Base-by-base conservation (phyloP, 768 basidiomycete genomes). In the Boletus reticuloceps region DNA sequence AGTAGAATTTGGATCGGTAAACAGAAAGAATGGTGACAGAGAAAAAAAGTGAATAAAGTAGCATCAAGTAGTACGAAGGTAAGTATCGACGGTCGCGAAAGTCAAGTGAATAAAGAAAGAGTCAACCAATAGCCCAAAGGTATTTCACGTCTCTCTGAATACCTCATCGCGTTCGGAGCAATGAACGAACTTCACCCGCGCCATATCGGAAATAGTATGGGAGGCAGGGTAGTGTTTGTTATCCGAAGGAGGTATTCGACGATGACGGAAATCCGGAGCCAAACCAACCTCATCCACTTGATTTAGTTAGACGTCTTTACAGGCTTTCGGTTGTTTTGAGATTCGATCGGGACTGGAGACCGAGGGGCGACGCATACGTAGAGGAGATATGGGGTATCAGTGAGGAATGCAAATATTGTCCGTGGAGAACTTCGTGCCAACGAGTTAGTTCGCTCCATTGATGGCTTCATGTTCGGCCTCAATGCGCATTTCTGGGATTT, bases 121-220 rank as follows among this genome's bases (percentile, higher is more conserved):
- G 72, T 75, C 81, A 84, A 83, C 81, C 80, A 83, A 83, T 76
- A 83, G 80, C 83, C 81, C 80, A 81, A 80, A 56, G 56, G 61
- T 61, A 60, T 59, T 58, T 62, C 65, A 59, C 64, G 59, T 58
- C 55, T 58, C 56, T 38, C 47, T 53, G 32, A 46, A 55, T 41
- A 39, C 58, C 51, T 55, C 52, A 37, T 42, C 51, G 29, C 29
- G 22, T 51, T 53, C 39, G 25, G 49, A 44, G 48, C 36, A n/a
- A 32, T 6, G 44, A 41, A 19, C 20, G 5, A 47, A 36, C 32
- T 49, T 19, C 32, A 47, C 40, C 58, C 54, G 53, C 48, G 13
- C 62, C 50, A 53, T 49, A 58, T 50, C 22, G 16, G 46, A 55
- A 36, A 61, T 46, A 12, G 44, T 36, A 34, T 10, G 29, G 14